Conservation (phyloP, 2,329 filamentous ascomycete species). For the Colletotrichum aenigma region DNA sequence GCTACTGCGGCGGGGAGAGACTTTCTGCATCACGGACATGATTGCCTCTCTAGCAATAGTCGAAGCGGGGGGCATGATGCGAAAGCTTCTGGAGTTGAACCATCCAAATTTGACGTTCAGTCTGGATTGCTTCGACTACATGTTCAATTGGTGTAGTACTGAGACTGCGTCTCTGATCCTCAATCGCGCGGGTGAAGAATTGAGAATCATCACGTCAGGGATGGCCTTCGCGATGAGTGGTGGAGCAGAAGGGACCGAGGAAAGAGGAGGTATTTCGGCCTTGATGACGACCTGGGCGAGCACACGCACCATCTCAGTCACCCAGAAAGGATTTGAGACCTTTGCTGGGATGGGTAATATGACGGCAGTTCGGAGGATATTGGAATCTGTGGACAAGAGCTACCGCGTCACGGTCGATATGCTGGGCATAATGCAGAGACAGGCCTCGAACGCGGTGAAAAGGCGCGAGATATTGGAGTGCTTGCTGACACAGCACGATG, state of each 20-base stretch:
- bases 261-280: neutral
- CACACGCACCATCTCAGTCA: neutral
- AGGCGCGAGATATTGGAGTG: neutral
- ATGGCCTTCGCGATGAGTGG: neutral
- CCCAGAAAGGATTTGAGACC: neutral
- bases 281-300: neutral
- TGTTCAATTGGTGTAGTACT: neutral
- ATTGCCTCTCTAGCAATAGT: neutral
- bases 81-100: neutral
- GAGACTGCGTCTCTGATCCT: neutral
- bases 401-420: neutral
- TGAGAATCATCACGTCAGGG: neutral
- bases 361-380: neutral
- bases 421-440: neutral
- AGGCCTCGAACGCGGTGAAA: neutral
- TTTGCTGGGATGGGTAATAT: neutral
- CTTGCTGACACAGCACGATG: neutral
- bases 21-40: neutral
- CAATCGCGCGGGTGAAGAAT: neutral
- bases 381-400: neutral
- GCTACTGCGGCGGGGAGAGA: neutral
- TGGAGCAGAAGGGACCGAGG: neutral
- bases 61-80: neutral
- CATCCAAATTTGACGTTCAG: neutral
- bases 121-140: neutral